Conservation (phyloP, 768 basidiomycete species). For the Xanthoconium purpureum region DNA sequence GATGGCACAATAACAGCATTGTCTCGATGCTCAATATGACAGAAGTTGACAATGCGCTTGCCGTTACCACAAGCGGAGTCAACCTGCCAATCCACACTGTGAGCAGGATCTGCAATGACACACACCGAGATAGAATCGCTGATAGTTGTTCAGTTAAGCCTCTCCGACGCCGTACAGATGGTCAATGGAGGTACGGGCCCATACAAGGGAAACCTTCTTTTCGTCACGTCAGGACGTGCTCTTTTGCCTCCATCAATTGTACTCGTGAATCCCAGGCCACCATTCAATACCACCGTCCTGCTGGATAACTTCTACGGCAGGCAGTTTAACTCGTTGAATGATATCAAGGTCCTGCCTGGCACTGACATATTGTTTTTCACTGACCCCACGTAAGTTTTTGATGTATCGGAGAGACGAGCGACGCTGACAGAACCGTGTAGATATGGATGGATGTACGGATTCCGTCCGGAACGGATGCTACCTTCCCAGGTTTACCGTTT, state of each 20-base stretch:
- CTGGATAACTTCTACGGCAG: slow-evolving; percentile 78
- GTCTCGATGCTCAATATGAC: slow-evolving; percentile 61
- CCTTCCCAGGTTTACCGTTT: slow-evolving; percentile 20
- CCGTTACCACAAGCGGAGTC: slow-evolving; percentile 34
- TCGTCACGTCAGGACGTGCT: slow-evolving; percentile 66
- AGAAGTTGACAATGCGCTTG: slow-evolving; percentile 48
- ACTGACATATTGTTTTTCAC: slow-evolving; percentile 74
- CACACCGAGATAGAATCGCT: not conserved
- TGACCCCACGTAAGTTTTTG: slow-evolving; percentile 52
- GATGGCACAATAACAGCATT: slow-evolving; percentile 60
- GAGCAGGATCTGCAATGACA: not conserved
- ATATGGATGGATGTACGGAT: slow-evolving; percentile 62
- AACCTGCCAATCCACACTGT: slow-evolving; percentile 49
- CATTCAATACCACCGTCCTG: slow-evolving; percentile 63
- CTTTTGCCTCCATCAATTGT: slow-evolving; percentile 58
- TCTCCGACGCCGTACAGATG: slow-evolving; percentile 61
- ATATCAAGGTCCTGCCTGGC: slow-evolving; percentile 67
- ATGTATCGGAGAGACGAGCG: too few relatives aligned
- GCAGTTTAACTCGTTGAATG: slow-evolving; percentile 81
- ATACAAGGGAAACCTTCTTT: slow-evolving; percentile 53
- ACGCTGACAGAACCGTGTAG: slow-evolving; percentile 30
- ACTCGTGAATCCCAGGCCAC: slow-evolving; percentile 60
- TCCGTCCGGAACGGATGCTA: slow-evolving; percentile 62
- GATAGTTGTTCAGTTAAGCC: slow-evolving; percentile 44
- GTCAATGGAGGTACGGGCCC: slow-evolving; percentile 69